Evolutionary conservation across 495 filamentous ascomycete species (phyloP), one percentile per base, ranked within the genome.

Genomic region (Daldinia loculata): DNA sequence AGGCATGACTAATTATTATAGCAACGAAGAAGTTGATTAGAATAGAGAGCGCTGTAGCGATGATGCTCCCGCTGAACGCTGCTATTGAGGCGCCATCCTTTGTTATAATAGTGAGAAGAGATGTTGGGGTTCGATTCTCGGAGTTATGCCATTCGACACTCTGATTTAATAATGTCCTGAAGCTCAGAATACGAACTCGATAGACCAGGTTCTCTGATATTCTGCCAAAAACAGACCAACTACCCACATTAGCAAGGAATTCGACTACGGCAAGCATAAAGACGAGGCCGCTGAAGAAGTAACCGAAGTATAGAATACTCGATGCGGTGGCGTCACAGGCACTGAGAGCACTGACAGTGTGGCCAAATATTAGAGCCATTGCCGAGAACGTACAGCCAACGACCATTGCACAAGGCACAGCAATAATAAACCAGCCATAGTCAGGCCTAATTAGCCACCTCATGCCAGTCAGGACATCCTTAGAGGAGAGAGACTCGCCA

Each of bases 121-220:
- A 53, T 1, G 83, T 73, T 0, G 84, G 84, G 0, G 81, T 81
- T 6, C 85, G 81, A 17, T 79, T 81, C n/a, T 79, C 76, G 1
- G 84, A 84, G 51, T 81, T 77, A 69, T 86, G 84, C 86, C 86
- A 88, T 56, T 83, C 77, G n/a, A 86, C 75, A 51, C 86, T 82
- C 66, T 87, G 86, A 36, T 83, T 79, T 50, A 88, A 80, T 7
- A 87, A 72, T 2, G 85, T 81, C 9, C 84, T 77, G 56, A 88
- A 82, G 0, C 83, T 84, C 5, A 87, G 68, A 11, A 85, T 81
- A 39, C 86, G 78, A 11, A 84, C 78, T 6, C 80, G 77, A 61
- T 82, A 82, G 4, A 87, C 79, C n/a, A 87, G 74, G 30, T 86
- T 83, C 71, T 87, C 86, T 3, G 85, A 83, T 3, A 85, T 79